These are phyloP conservation scores for Hypoxylon sp. DNA, from an alignment of 2,329 filamentous ascomycete genomes.

Conservation along the genomic window DNA sequence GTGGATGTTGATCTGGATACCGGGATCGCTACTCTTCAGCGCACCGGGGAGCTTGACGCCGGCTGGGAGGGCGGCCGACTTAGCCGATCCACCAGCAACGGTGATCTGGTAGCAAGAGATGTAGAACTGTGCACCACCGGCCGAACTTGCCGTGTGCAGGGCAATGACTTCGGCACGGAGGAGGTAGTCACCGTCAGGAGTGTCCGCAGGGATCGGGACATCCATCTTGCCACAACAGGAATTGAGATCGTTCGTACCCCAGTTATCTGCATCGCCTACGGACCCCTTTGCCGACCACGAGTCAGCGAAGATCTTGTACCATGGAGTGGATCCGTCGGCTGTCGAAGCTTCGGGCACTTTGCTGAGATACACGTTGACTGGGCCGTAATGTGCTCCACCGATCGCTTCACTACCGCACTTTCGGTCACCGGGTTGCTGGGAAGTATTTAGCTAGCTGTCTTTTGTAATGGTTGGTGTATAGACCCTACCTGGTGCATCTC, in stretches of 20 bases:
- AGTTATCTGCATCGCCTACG: conserved; percentile 61
- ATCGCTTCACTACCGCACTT: conserved; percentile 63
- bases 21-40: conserved; percentile 59
- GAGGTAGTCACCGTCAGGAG: conserved; percentile 60
- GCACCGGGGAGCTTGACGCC: conserved; percentile 59
- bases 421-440: conserved; percentile 61
- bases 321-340: conserved; percentile 59
- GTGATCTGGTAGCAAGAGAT: conserved; percentile 53
- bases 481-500: conserved; percentile 51
- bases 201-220: conserved; percentile 58
- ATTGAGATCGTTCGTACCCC: conserved; percentile 59
- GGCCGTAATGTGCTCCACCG: conserved; percentile 67
- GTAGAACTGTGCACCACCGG: conserved; percentile 53
- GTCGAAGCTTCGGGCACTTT: conserved; percentile 63
- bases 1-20: conserved; percentile 64
- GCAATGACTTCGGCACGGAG: conserved; percentile 61
- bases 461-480: background rate
- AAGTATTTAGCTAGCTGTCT: background rate
- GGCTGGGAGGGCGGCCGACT: conserved; percentile 51
- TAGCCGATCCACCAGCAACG: conserved; percentile 48
- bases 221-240: conserved; percentile 58
- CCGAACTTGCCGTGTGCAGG: conserved; percentile 56
- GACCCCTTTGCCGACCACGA: conserved; percentile 58
- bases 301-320: conserved; percentile 68
- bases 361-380: conserved; percentile 65